A percentile compares a stretch with the other conserved stretches of the same genome.
Evolutionary conservation across 257 asterid species (phyloP).

Genomic region (Petunia secreta): DNA sequence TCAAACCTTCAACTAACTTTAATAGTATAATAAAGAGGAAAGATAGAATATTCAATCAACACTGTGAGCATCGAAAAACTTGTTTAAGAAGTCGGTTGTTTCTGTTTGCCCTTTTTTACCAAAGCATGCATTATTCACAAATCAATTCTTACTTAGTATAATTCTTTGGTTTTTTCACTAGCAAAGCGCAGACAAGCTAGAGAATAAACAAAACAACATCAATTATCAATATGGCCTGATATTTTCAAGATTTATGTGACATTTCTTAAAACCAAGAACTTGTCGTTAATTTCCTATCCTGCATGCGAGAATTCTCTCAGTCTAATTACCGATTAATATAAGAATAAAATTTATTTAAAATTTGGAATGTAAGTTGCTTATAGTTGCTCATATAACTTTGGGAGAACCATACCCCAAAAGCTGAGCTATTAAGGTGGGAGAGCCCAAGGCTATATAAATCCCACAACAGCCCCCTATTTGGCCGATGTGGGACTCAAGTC

Average conservation of each 20-base stretch:
- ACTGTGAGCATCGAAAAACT: constrained; percentile 30
- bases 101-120: neutral
- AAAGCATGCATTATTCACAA: neutral
- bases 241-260: neutral
- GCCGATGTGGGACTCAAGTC: too few relatives aligned
- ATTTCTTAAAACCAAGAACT: neutral
- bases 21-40: constrained; percentile 17
- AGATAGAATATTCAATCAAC: neutral
- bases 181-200: neutral
- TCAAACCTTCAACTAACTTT: constrained; percentile 1
- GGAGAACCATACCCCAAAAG: too few relatives aligned
- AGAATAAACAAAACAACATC: neutral
- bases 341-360: neutral
- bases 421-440: too few relatives aligned
- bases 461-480: too few relatives aligned
- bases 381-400: neutral
- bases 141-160: neutral
- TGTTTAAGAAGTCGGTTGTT: constrained; percentile 16
- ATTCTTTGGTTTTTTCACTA: neutral
- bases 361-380: neutral
- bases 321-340: neutral
- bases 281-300: neutral
- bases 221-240: neutral
- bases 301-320: neutral
- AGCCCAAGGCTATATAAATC: too few relatives aligned